Base-by-base conservation (phyloP, 2,329 filamentous ascomycete species). In the Sporothrix luriei region DNA sequence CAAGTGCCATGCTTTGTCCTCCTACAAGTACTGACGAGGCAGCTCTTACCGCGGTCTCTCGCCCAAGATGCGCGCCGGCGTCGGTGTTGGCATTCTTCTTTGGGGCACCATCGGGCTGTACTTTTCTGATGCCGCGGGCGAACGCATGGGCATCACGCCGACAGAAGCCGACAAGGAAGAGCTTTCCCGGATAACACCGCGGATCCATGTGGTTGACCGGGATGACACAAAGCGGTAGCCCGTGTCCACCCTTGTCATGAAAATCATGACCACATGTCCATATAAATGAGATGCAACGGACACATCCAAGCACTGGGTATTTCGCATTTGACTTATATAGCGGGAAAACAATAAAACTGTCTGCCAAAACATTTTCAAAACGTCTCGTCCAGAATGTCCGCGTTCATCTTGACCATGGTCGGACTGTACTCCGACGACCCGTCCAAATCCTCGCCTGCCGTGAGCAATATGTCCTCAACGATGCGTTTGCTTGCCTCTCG, bases 401-500 rank as follows among this genome's bases (percentile, higher is more conserved):
- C 80, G 73, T 85, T 88, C 84, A 88, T 87, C 79, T 87, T 88
- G 55, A 90, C 86, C 81, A 90, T 84, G 0, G 86, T 88, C 3
- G 88, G 88, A 73, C 87, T 90, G 75, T 88, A 86, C 75, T 89
- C 86, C 2, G 81, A 80, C 29, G 82, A 84, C 68, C 84, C 83
- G 68, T 87, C 85, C 3, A 80, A 80, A 46, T 84, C 85, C 4
- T 85, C 90, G 2, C 92, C 92, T 4, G 92, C 92, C 54, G 91
- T 92, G 55, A 91, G 79, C 7, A 95, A 81, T 62, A 96, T 85
- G 76, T 94, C 91, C 67, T 93, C 90, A 0, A 96, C 91, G 71
- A 96, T 94, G 69, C 88, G 86, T 77, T 86, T 90, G 75, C 91
- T 94, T 4, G 92, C 92, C 78, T 95, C 91, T 69, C 90, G 87